A percentile compares a stretch with the other conserved stretches of the same genome.
Evolutionary conservation across 2,329 filamentous ascomycete species (phyloP).

Genomic region (Xylaria hypoxylon): DNA sequence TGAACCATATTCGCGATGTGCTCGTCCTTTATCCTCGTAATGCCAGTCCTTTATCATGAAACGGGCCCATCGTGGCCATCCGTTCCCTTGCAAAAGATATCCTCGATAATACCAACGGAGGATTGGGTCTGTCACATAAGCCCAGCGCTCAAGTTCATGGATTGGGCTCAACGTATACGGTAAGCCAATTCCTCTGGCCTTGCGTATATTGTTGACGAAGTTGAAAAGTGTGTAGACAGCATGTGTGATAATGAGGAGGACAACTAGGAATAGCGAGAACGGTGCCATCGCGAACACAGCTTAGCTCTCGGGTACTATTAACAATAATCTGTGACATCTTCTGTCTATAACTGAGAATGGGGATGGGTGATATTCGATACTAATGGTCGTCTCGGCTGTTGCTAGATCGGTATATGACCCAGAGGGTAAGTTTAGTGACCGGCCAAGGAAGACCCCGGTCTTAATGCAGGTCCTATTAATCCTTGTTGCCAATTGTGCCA

Average conservation of each 20-base stretch:
- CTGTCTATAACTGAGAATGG: background rate
- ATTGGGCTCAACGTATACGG: conserved; percentile 22
- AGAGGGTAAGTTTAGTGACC: background rate
- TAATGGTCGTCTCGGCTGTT: conserved; percentile 13
- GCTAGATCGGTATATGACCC: background rate
- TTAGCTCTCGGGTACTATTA: background rate
- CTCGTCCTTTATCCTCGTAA: conserved; percentile 27
- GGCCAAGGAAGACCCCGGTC: background rate
- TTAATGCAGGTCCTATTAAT: background rate
- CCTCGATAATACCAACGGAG: conserved; percentile 8
- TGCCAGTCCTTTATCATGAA: conserved; percentile 32
- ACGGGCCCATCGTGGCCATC: conserved; percentile 31
- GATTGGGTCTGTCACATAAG: conserved; percentile 18
- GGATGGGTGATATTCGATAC: background rate
- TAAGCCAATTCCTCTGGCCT: conserved; percentile 13
- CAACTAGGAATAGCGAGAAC: conserved; percentile 17
- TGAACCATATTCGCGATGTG: conserved; percentile 19
- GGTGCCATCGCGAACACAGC: conserved; percentile 1
- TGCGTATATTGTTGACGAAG: conserved; percentile 12
- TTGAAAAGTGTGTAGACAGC: conserved; percentile 6
- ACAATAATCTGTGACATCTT: background rate
- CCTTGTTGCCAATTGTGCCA: background rate
- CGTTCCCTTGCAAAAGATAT: conserved; percentile 5
- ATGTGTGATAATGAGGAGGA: background rate
- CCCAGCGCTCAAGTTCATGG: conserved; percentile 20